Percentiles rank a stretch among this genome's conserved stretches.
Conservation (phyloP, 2,329 filamentous ascomycete genomes). For the Colletotrichum lindemuthianum region DNA sequence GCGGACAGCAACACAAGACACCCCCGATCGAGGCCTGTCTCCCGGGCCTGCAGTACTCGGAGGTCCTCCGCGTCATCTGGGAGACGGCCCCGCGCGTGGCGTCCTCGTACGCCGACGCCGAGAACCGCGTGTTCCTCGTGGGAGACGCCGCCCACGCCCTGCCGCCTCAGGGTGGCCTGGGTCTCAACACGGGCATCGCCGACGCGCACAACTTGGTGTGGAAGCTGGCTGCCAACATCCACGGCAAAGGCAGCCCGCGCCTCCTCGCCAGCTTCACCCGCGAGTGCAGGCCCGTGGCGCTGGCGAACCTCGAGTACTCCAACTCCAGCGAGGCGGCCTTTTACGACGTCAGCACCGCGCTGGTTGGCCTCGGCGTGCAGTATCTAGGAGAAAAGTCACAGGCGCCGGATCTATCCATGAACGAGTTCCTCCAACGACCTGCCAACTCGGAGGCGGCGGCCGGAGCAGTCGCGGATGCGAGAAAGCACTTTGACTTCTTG, state of each 20-base stretch:
- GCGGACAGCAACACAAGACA: background rate
- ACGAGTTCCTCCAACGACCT: slow-evolving; percentile 15
- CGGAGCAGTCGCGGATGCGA: slow-evolving; percentile 19
- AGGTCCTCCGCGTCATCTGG: slow-evolving; percentile 25
- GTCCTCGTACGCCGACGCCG: slow-evolving; percentile 30
- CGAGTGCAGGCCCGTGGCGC: slow-evolving; percentile 23
- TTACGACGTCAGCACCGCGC: slow-evolving; percentile 21
- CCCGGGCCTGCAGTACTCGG: slow-evolving; percentile 19
- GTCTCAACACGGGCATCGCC: slow-evolving; percentile 67
- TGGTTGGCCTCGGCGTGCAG: slow-evolving; percentile 21
- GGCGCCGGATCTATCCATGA: slow-evolving; percentile 14
- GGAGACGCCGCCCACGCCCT: slow-evolving; percentile 69
- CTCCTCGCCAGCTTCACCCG: slow-evolving; percentile 22
- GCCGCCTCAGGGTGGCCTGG: slow-evolving; percentile 65
- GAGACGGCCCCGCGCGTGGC: slow-evolving; percentile 25
- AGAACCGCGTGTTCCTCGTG: slow-evolving; percentile 51
- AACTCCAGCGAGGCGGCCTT: slow-evolving; percentile 29
- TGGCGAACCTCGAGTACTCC: slow-evolving; percentile 30
- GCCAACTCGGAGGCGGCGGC: slow-evolving; percentile 1
- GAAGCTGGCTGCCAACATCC: slow-evolving; percentile 47
- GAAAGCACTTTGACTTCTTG: slow-evolving; percentile 27
- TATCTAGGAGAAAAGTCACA: slow-evolving; percentile 9
- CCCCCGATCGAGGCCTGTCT: slow-evolving; percentile 29
- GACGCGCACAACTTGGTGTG: slow-evolving; percentile 66
- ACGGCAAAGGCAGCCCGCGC: slow-evolving; percentile 2